Conservation (phyloP, 2,329 filamentous ascomycete species). For the Alternaria ethzedia region DNA sequence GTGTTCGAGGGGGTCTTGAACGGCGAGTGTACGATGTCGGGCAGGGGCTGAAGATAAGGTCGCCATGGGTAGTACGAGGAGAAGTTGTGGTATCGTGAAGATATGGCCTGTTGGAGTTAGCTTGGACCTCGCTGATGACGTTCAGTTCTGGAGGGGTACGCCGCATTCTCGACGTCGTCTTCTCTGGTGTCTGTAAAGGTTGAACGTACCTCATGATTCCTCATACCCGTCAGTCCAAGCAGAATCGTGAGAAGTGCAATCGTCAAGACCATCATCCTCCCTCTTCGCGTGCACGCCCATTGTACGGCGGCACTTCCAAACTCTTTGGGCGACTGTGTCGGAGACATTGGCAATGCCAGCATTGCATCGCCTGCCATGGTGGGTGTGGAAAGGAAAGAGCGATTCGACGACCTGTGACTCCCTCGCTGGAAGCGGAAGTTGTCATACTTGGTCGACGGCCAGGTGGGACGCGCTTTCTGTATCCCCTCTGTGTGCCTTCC, state of each 20-base stretch:
- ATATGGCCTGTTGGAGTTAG: conserved; percentile 28
- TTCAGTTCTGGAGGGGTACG: not conserved
- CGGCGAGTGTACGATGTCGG: conserved; percentile 32
- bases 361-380: conserved; percentile 33
- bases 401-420: not conserved
- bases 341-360: conserved; percentile 34
- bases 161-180: not conserved
- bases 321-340: conserved; percentile 27
- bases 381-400: not conserved
- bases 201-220: conserved; percentile 26
- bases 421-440: not conserved
- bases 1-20: conserved; percentile 42
- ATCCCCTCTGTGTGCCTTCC: not conserved
- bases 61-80: conserved; percentile 41
- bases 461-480: not conserved
- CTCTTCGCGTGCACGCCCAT: conserved; percentile 40
- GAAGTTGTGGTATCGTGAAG: conserved; percentile 33
- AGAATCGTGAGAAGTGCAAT: conserved; percentile 26
- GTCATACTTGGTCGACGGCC: not conserved
- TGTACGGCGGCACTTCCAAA: conserved; percentile 37
- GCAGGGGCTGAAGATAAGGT: conserved; percentile 30
- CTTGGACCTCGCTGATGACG: not conserved
- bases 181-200: not conserved
- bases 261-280: conserved; percentile 32
- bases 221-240: conserved; percentile 27